Base-by-base conservation (phyloP, 176 grass and related monocot genomes). In the Eleusine coracana region DNA sequence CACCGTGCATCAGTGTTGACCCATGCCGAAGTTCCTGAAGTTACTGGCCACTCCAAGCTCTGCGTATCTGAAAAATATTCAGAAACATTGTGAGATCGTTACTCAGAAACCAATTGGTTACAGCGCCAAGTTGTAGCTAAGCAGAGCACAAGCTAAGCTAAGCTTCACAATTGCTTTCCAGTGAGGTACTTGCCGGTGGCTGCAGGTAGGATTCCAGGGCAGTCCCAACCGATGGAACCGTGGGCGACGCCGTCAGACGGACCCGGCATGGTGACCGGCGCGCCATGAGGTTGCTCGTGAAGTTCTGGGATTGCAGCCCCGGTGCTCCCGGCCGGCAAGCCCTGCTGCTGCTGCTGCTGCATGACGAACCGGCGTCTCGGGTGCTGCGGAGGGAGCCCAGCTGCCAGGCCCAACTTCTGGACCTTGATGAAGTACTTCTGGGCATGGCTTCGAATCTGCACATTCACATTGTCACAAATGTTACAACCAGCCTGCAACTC, bases 361-460 rank as follows among this genome's bases (percentile, higher is more conserved):
- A 77, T 37, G 46, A 34, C 46, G 49, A 71, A 1, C 74, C 90
- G 84, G 79, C 89, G 90, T 56, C 68, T 82, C 3, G 89, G 83
- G 85, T 93, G 12, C 72, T 59, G 85, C n/a, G 91, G 90, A 51
- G 96, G 96, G 51, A 94, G 90, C 2, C 88, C 86, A 62, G 90
- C 84, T 27, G 72, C 87, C 16, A 98, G 88, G 6, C 96, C 92
- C 11, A 95, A 73, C 81, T 90, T 95, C 80, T 98, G 92, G 48
- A 95, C 82, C 85, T 95, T 98, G 45, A 98, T 68, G 82, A 98
- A 98, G 78, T 95, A 98, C 72, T 98, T 98, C 85, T 98, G 96
- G 0, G 96, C 96, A 50, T 98, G 96, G 83, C 96, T 98, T 2
- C 96, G 91, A 38, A 98, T 98, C 92, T 98, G 86, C 87, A 83